Evolutionary conservation across 352 stramenopile species (phyloP), one percentile per base, ranked within the genome.

Genomic region (Aphanomyces euteiches): DNA sequence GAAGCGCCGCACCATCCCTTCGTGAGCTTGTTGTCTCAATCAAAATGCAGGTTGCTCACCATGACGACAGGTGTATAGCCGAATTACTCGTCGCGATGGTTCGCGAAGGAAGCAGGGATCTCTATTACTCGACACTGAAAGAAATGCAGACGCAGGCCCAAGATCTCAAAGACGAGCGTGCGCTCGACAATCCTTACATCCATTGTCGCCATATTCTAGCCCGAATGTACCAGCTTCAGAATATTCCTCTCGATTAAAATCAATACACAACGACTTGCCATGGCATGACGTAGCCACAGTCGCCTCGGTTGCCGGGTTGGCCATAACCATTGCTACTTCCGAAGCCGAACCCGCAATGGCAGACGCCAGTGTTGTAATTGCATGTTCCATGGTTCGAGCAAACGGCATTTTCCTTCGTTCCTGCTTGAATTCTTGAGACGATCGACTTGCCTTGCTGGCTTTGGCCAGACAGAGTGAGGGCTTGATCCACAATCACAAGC

Each of bases 371-470:
- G 1, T 75, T 71, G 50, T 77, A 75, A 66, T 98, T 83, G 76
- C 93, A 98, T 47, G 84, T 76, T 7, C 93, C 93, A 65, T 89
- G 86, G 75, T 94, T 96, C 7, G 90, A 91, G 77, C 93, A 98
- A 7, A 89, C 73, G 4, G 69, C 78, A 64, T 90, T 87, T 68
- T 98, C 93, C 71, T 97, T 98, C 0, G 90, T 98, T 6, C 93
- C 93, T 5, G 77, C 78, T 37, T 86, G 76, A 41, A 80, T 85
- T 47, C 59, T 5, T 7, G 87, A 64, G 0, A 75, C 75, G 17
- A 66, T 69, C n/a, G 90, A 77, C 5, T 40, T 37, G 13, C 66
- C 75, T 2, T 82, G 78, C 28, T 83, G 74, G n/a, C 85, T 83
- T 2, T 78, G 82, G 0, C 76, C 70, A 2, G 45, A 73, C 28